Evolutionary conservation across 805 yeast genomes (phyloP).

Genomic region (Pichia cephalocereana): DNA sequence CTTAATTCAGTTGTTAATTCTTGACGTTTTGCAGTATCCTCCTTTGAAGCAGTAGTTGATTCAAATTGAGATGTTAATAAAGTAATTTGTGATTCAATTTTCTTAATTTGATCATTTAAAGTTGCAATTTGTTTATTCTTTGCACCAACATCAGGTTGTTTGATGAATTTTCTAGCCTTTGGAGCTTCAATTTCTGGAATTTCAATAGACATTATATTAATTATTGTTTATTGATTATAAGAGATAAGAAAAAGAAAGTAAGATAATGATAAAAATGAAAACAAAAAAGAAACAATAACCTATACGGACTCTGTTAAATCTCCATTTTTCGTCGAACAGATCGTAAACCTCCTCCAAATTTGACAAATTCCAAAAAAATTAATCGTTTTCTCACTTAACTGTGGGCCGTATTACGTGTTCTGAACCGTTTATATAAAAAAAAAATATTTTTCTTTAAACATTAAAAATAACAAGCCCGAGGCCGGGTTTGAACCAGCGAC

Average conservation of each 20-base stretch:
- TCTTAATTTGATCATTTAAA: conserved; percentile 52
- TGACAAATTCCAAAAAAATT: background rate
- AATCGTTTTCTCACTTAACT: background rate
- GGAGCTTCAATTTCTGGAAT: conserved; percentile 17
- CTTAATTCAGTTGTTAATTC: conserved; percentile 37
- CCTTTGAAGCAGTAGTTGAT: conserved; percentile 41
- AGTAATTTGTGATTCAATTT: conserved; percentile 45
- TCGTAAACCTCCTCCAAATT: background rate
- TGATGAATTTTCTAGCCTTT: conserved; percentile 43
- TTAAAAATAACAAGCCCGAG: conserved; percentile 51
- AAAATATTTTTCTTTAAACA: no score
- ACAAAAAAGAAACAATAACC: background rate
- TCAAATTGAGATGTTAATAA: conserved; percentile 48
- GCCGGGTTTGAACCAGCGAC: conserved; percentile 97
- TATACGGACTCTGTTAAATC: background rate
- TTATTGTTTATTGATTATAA: background rate
- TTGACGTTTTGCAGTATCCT: conserved; percentile 43
- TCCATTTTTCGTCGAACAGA: background rate
- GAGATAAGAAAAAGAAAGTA: background rate
- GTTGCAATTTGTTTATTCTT: conserved; percentile 50
- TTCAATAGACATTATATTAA: conserved; percentile 3
- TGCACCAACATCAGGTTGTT: conserved; percentile 64
- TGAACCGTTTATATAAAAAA: background rate
- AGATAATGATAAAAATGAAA: background rate
- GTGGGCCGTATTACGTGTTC: background rate